Evolutionary conservation across 768 basidiomycete genomes (phyloP), one percentile per base, ranked within the genome.

Genomic region (Boletellus emodensis): DNA sequence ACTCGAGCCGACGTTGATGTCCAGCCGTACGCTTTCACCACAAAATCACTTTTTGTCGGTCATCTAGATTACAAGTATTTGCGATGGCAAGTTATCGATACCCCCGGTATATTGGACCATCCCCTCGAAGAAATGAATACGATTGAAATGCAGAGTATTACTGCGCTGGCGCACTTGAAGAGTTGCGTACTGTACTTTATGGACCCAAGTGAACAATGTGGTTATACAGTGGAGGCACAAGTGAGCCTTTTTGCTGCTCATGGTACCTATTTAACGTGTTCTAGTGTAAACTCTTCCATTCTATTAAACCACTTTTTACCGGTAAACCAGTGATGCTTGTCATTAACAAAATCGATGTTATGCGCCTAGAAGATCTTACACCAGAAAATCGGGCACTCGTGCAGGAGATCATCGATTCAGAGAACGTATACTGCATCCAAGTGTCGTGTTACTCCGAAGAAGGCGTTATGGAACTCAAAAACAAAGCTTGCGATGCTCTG

Each of bases 51-150:
- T 46, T 98, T 98, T 66, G 90, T 99, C 61, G 96, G 96, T 1
- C 96, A 99, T 72, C 78, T 98, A 66, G 96, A 99, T 71, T 97
- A 99, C 78, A 95, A 94, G 65, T 99, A 99, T 74, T 79, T 99
- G 60, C 85, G 96, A 54, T 99, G 96, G 96, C 96, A 99, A 70
- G 95, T 99, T 44, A 97, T 99, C 62, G 96, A 99, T 77, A 99
- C 96, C 36, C 96, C 96, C 2, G 96, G 96, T 52, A 87, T 99
- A 52, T 79, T 99, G 58, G 96, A 99, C 67, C 96, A 98, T 69
- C 94, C 95, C 2, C 77, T 98, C 30, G 95, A 99, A 71, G 96
- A 99, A 45, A 98, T 99, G 96, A 98, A 98, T 77, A 98, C 94
- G 52, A 99, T 99, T 61, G 96, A 99, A 74, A 99, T 98, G 95